Conservation (phyloP, 2,329 filamentous ascomycete genomes). For the Orbilia brochopaga region DNA sequence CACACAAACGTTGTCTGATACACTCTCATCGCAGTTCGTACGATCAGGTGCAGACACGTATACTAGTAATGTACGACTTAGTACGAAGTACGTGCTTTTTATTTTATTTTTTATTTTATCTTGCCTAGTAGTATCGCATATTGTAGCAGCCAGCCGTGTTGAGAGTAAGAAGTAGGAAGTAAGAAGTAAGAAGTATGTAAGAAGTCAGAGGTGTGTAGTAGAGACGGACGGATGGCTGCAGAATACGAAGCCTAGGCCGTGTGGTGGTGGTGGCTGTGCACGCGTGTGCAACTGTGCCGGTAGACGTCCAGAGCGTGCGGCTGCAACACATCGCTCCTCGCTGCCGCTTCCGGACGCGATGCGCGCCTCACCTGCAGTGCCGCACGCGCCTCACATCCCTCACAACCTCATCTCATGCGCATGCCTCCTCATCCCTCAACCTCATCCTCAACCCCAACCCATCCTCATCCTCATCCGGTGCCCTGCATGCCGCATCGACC, state of each 20-base stretch:
- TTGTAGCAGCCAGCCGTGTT: too few species aligned
- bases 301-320: constrained; percentile 15
- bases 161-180: too few species aligned
- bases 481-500: neutral
- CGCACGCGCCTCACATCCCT: too few species aligned
- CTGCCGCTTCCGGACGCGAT: constrained; percentile 3
- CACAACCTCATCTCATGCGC: neutral
- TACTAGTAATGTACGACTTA: too few species aligned
- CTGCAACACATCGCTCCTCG: neutral
- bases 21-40: neutral
- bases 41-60: too few species aligned
- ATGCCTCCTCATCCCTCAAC: neutral
- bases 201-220: too few species aligned
- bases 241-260: too few species aligned
- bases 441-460: neutral
- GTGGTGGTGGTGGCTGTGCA: constrained; percentile 4
- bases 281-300: constrained; percentile 7
- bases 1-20: neutral
- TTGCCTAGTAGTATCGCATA: too few species aligned
- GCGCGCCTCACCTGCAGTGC: neutral
- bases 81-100: too few species aligned
- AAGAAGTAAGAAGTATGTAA: too few species aligned
- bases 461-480: neutral
- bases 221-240: too few species aligned
- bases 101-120: too few species aligned